Base-by-base conservation (phyloP, 2,329 filamentous ascomycete genomes). In the Colletotrichum viniferum region DNA sequence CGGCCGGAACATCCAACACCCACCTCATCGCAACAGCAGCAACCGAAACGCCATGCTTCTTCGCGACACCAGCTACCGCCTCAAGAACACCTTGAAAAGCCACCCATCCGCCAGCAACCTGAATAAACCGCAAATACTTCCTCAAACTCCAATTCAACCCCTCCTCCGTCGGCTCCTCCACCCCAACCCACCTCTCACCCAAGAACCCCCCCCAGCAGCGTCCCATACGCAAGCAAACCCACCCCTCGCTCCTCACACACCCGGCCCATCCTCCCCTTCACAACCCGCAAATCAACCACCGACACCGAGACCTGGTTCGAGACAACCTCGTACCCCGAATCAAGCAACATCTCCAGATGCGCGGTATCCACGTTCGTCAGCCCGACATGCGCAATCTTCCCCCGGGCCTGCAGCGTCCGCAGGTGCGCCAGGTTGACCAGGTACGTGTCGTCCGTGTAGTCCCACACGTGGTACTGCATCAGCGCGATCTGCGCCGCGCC, bases 1-100 rank as follows among this genome's bases (percentile, higher is more conserved):
- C 88, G 62, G 83, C 84, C 2, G 84, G 82, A 55, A 87, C 83
- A 71, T 90, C 88, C 9, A 90, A 79, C 1, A 90, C 87, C 85
- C 87, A 90, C 76, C 88, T 81, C n/a, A 83, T 86, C 3, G 88
- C 88, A 5, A 89, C 87, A n/a, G 85, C 86, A 2, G 87, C 84
- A 26, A 89, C 82, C 1, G 82, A 81, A 0, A 87, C 85, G 0
- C 77, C 69, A 69, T 89, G 83, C 61, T 85, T 87, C n/a, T 70
- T 73, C 0, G 84, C 86, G 21, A 89, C 84, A 0, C 32, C 56
- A 2, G 80, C 78, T 7, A 90, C 79, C 1, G 80, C 80, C 7
- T 61, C 28, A 2, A 90, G 79, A 1, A 90, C 77, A 2, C 81
- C 79, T 78, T 90, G 88, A 69, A 89, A 89, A 0, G 86, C 80